Evolutionary conservation across 2,329 filamentous ascomycete genomes (phyloP).

Genomic region (Stemphylium lycopersici): DNA sequence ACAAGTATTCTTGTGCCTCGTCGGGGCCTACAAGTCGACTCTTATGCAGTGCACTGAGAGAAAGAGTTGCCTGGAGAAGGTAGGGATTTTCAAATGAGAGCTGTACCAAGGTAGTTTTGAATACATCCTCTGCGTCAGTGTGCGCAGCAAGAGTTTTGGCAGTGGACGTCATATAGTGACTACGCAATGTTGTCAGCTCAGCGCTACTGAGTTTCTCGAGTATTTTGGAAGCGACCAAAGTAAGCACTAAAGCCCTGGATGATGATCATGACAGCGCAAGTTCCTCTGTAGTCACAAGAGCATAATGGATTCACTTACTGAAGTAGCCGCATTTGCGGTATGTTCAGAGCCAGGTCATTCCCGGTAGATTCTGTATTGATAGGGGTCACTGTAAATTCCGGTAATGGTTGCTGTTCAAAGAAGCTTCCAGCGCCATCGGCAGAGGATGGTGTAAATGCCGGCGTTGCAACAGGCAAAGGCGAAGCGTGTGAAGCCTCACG

Average conservation of each 20-base stretch:
- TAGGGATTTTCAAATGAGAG: conserved; percentile 52
- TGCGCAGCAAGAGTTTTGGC: conserved; percentile 29
- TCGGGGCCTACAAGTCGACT: conserved; percentile 39
- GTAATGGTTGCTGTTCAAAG: conserved; percentile 8
- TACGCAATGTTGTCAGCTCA: neutral
- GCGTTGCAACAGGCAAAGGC: conserved; percentile 16
- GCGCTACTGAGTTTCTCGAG: neutral
- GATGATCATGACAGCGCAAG: neutral
- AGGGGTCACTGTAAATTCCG: neutral
- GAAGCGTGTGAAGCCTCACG: conserved; percentile 23
- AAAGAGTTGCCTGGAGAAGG: conserved; percentile 53
- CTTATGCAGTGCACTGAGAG: conserved; percentile 53
- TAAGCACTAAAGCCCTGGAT: neutral
- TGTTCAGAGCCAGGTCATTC: conserved; percentile 18
- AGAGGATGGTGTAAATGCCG: conserved; percentile 23
- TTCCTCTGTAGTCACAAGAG: neutral
- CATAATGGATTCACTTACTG: conserved; percentile 20
- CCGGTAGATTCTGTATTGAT: neutral
- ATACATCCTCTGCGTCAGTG: conserved; percentile 26
- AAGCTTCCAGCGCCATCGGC: conserved; percentile 14
- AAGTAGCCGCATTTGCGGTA: conserved; percentile 37
- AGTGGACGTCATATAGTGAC: conserved; percentile 39
- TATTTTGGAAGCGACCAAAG: neutral
- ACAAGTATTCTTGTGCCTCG: conserved; percentile 18
- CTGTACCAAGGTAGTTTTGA: conserved; percentile 31